Evolutionary conservation across 2,329 filamentous ascomycete species (phyloP), one percentile per base, ranked within the genome.

Genomic region (Proliferodiscus dingleyae): DNA sequence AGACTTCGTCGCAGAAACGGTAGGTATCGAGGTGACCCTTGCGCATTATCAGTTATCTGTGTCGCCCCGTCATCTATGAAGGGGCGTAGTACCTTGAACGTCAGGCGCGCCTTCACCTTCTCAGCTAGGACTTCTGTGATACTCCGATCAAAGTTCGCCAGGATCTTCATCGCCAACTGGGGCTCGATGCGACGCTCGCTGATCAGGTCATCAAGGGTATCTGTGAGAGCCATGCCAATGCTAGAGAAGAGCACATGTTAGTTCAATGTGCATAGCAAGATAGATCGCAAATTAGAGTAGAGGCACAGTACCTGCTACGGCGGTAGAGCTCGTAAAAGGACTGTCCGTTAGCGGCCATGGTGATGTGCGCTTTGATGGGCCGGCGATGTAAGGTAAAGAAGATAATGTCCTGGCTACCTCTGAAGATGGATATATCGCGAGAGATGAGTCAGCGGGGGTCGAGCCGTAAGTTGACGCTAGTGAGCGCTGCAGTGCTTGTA

Each of bases 1-100:
- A 98, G 48, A 98, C 93, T 71, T 98, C 93, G 70, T 98, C 93
- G 73, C 93, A 98, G 77, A 98, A 98, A 58, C 93, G 86, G 73
- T 98, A 98, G 13, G 93, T 97, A 66, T 97, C 90, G 53, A 98
- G 83, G 64, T 94, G 93, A 38, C 93, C 93, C 91, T 96, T 59
- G 38, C 50, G 60, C 52, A 62, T 55, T 53, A 45, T 39, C 29
- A 26, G 32, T 36, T 24, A 18, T 18, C 16, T 22, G 21, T 24
- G n/a, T n/a, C n/a, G n/a, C 26, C 34, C 37, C 24, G 18, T 11
- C 34, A 37, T 37, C 15, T 7, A 19, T 37, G 24, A 26, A 18
- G 19, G 15, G 13, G 42, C 42, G 46, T 57, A 66, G 64, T 71
- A 95, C 90, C 87, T 98, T 98, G 75, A 98, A 98, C 3, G 84